Conservation (phyloP, 2,329 filamentous ascomycete genomes). For the Didymella keratinophila region DNA sequence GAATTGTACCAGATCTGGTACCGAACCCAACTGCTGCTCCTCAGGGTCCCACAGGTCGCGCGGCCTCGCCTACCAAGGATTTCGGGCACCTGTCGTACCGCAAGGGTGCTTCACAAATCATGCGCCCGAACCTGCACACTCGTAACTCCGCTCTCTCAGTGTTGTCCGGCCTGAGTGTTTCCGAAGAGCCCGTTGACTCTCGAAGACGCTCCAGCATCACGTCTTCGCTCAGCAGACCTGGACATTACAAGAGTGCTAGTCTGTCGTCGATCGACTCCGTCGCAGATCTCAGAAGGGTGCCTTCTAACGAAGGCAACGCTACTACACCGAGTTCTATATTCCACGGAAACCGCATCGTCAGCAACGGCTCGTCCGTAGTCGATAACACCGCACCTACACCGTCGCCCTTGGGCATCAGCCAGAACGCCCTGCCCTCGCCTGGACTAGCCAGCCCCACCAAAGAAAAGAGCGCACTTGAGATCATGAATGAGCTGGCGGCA, state of each 20-base stretch:
- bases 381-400: slow-evolving; percentile 41
- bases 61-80: slow-evolving; percentile 57
- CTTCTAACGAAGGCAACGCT: slow-evolving; percentile 33
- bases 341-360: slow-evolving; percentile 42
- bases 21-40: slow-evolving; percentile 21
- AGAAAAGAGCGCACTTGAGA: slow-evolving; percentile 59
- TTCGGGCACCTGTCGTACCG: slow-evolving; percentile 59
- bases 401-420: slow-evolving; percentile 30
- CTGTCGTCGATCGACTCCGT: slow-evolving; percentile 58
- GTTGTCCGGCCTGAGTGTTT: slow-evolving; percentile 36
- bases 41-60: slow-evolving; percentile 39
- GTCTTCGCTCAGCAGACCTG: slow-evolving; percentile 37
- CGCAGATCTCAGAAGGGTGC: slow-evolving; percentile 39
- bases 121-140: slow-evolving; percentile 48
- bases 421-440: slow-evolving; percentile 40
- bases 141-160: slow-evolving; percentile 46
- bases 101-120: slow-evolving; percentile 59
- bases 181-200: slow-evolving; percentile 35
- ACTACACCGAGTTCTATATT: slow-evolving; percentile 45
- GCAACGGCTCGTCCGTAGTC: slow-evolving; percentile 35
- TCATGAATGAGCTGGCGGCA: slow-evolving; percentile 78
- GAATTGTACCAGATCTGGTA: slow-evolving; percentile 38
- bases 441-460: slow-evolving; percentile 66
- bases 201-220: slow-evolving; percentile 46
- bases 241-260: slow-evolving; percentile 53